These are phyloP conservation scores for Alloteropsis semialata DNA, from an alignment of 176 grass and related monocot species.

Conservation along the genomic window DNA sequence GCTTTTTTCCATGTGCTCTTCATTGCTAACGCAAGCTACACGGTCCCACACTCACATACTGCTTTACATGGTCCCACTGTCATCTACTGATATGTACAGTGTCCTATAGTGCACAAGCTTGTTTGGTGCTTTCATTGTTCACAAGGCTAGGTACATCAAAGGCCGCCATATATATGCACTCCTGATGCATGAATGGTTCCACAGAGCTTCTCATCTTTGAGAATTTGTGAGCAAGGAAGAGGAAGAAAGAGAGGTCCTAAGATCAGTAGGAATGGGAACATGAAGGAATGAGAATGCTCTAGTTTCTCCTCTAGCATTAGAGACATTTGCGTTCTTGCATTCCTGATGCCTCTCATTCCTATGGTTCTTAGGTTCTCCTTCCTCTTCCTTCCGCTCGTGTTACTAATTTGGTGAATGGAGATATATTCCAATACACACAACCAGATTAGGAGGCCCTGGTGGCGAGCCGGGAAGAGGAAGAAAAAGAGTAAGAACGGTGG, in stretches of 20 bases:
- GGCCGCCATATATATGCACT: not conserved
- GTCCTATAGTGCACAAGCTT: not conserved
- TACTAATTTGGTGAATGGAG: not conserved
- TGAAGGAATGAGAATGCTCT: constrained; percentile 1
- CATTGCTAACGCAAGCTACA: not conserved
- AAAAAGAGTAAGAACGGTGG: not conserved
- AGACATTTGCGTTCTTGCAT: not conserved
- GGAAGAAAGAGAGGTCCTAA: constrained; percentile 31
- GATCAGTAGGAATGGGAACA: constrained; percentile 30
- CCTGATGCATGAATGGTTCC: not conserved
- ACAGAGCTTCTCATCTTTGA: not conserved
- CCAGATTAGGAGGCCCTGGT: not conserved
- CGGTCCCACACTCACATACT: not conserved
- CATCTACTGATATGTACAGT: not conserved
- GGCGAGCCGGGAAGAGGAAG: not conserved
- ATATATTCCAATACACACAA: not conserved
- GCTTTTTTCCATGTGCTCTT: not conserved
- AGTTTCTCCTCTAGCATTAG: not conserved
- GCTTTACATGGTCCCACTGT: not conserved
- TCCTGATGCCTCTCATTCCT: constrained; percentile 35
- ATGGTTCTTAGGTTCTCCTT: constrained; percentile 20
- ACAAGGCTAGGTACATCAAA: not conserved
- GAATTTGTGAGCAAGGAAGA: constrained; percentile 22
- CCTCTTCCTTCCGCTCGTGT: not conserved
- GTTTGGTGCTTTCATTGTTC: not conserved